A percentile compares a stretch with the other conserved stretches of the same genome.
Conservation (phyloP, 164 flowering plant genomes). For the Macadamia tetraphylla region DNA sequence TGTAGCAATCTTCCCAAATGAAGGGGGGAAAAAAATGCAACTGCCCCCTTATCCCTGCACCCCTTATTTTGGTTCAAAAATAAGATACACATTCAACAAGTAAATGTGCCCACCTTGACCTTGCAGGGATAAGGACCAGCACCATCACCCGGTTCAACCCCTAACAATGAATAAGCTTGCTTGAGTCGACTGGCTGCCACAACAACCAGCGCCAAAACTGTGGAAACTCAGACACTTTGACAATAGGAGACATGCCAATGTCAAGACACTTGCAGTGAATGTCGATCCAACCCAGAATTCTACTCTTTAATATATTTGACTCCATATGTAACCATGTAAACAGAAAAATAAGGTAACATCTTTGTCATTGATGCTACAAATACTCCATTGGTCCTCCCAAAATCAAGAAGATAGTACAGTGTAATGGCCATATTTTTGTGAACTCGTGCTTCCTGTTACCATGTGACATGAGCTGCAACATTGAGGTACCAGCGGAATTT, state of each 20-base stretch:
- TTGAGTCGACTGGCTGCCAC: conserved; percentile 91
- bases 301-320: neutral
- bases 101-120: conserved; percentile 89
- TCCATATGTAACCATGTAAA: conserved; percentile 4
- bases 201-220: conserved; percentile 72
- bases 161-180: conserved; percentile 33
- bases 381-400: neutral
- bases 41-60: conserved; percentile 89
- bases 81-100: conserved; percentile 55
- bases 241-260: conserved; percentile 26
- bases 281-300: conserved; percentile 5
- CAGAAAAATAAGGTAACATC: neutral
- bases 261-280: conserved; percentile 13
- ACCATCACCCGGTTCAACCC: conserved; percentile 36
- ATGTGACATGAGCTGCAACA: conserved; percentile 36
- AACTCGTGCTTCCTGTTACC: conserved; percentile 30
- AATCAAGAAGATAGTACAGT: conserved; percentile 1
- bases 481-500: conserved; percentile 12
- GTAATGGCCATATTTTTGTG: conserved; percentile 8
- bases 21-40: conserved; percentile 16
- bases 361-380: neutral
- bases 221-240: conserved; percentile 54
- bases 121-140: conserved; percentile 95
- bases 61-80: conserved; percentile 45
- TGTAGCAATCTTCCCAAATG: neutral